These are phyloP conservation scores for Aphanomyces euteiches DNA, from an alignment of 352 stramenopile species.

Conservation along the genomic window DNA sequence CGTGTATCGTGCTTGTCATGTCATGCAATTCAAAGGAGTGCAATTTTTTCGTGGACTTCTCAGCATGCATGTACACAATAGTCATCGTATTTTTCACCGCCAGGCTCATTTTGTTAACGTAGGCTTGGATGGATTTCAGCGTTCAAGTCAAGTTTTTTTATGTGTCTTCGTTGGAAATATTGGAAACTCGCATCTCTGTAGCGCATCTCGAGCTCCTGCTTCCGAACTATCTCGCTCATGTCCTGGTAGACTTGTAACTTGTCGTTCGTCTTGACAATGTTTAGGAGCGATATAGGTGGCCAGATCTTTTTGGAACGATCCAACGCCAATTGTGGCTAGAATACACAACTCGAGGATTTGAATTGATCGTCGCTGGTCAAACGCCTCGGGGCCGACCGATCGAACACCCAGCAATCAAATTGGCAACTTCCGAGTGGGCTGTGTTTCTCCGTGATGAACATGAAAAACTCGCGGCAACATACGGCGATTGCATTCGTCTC, in stretches of 20 bases:
- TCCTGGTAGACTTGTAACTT: constrained; percentile 14
- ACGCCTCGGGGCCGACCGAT: constrained; percentile 4
- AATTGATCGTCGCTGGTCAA: constrained; percentile 22
- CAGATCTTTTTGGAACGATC: not conserved
- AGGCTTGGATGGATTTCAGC: constrained; percentile 13
- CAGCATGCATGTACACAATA: constrained; percentile 4
- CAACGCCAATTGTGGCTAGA: constrained; percentile 24
- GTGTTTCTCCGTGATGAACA: constrained; percentile 14
- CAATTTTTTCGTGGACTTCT: constrained; percentile 22
- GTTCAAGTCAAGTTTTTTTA: constrained; percentile 6
- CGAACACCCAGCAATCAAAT: not conserved
- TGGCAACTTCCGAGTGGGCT: not conserved
- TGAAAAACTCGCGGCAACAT: not conserved
- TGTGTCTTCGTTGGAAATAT: not conserved
- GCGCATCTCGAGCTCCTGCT: not conserved
- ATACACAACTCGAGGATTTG: constrained; percentile 16
- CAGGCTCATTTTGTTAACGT: not conserved
- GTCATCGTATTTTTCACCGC: not conserved
- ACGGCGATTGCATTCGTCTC: constrained; percentile 1
- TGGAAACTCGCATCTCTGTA: not conserved
- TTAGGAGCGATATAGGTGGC: constrained; percentile 6
- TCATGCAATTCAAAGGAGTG: constrained; percentile 18
- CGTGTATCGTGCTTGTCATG: not conserved
- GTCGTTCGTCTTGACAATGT: not conserved
- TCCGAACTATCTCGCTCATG: not conserved